phyloP scores from a whole-genome alignment of 2,329 filamentous ascomycete species.

The Exophiala oligosperma region DNA sequence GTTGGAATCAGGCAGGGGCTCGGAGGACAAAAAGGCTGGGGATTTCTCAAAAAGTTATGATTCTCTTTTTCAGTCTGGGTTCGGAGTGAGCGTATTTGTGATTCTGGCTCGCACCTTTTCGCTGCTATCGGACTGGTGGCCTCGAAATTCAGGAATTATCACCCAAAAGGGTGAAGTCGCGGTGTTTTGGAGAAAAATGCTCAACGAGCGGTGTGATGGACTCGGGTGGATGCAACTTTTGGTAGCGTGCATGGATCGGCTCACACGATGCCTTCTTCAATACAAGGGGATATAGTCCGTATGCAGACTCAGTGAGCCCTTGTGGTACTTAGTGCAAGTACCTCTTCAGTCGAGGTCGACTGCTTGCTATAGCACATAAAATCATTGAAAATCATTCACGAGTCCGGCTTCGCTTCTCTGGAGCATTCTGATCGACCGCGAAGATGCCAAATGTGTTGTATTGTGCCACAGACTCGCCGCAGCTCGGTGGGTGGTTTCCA shows the following conservation, averaged over 20 bases:
- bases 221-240: not conserved
- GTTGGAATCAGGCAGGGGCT: no score
- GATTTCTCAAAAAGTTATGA: not conserved
- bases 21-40: not conserved
- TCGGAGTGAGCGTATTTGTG: not conserved
- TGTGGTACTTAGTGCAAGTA: no score
- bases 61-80: not conserved
- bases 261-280: not conserved
- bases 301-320: not conserved
- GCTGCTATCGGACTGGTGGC: not conserved
- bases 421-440: no score
- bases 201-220: not conserved
- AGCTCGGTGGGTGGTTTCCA: no score
- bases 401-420: not conserved
- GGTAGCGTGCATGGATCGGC: not conserved
- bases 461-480: no score
- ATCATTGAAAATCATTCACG: not conserved
- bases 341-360: no score
- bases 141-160: not conserved
- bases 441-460: no score
- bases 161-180: not conserved
- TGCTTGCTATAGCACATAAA: no score
- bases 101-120: not conserved
- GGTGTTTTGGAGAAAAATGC: not conserved
- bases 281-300: not conserved